These are phyloP conservation scores for Copromyces sp. DNA, from an alignment of 495 filamentous ascomycete genomes.

Conservation along the genomic window DNA sequence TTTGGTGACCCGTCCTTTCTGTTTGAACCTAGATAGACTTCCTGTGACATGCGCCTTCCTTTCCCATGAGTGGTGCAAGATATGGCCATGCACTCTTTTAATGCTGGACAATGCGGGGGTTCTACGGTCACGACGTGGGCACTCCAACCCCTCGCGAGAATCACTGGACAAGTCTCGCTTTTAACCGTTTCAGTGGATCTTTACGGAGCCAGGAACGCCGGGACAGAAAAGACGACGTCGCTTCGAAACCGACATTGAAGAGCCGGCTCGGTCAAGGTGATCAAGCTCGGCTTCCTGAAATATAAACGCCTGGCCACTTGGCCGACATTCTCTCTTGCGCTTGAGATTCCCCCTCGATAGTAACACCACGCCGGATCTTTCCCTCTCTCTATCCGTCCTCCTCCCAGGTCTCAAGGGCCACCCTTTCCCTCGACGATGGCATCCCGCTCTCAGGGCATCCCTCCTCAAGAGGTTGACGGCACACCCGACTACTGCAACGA, in stretches of 20 bases:
- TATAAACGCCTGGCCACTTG: not conserved
- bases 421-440: not conserved
- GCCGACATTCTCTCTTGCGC: not conserved
- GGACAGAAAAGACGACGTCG: not conserved
- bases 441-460: conserved; percentile 2
- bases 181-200: not conserved
- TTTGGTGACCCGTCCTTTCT: not conserved
- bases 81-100: not conserved
- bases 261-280: not conserved
- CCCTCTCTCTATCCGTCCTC: not conserved
- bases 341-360: not conserved
- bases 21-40: not conserved
- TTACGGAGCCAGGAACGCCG: not conserved
- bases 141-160: not conserved
- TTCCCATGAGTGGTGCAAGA: not conserved
- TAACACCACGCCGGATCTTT: not conserved
- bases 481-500: conserved; percentile 20
- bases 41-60: not conserved
- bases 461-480: conserved; percentile 8
- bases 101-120: not conserved
- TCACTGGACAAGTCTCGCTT: not conserved
- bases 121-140: not conserved
- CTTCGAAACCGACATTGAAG: not conserved
- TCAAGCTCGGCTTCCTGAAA: not conserved
- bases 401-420: not conserved